Evolutionary conservation across 75 land plant species (phyloP).

Genomic region (Isoetes taiwanensis): DNA sequence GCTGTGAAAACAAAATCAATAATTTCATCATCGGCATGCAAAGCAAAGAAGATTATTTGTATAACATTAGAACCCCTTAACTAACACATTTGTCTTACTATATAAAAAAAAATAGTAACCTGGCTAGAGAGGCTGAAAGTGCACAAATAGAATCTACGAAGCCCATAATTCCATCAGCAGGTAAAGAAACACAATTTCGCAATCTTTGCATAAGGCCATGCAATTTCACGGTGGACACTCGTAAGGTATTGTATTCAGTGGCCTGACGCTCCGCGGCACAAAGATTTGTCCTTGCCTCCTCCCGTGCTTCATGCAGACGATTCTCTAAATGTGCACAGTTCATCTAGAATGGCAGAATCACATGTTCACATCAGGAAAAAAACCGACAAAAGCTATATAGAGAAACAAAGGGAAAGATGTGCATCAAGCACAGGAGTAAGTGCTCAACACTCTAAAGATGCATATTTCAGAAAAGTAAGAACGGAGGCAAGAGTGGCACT

Average conservation of each 20-base stretch:
- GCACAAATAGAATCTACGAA: conserved; percentile 69
- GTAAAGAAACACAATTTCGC: conserved; percentile 39
- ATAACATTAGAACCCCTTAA: too few relatives aligned
- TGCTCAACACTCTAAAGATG: background rate
- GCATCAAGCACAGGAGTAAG: background rate
- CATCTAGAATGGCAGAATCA: conserved; percentile 70
- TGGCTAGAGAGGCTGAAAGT: conserved; percentile 55
- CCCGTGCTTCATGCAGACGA: conserved; percentile 85
- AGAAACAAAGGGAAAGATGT: background rate
- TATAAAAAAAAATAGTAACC: too few relatives aligned
- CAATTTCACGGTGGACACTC: conserved; percentile 68
- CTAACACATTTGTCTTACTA: too few relatives aligned
- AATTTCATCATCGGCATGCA: background rate
- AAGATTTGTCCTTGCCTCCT: conserved; percentile 82
- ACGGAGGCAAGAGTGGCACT: background rate
- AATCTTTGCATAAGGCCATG: conserved; percentile 77
- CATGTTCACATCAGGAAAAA: too few relatives aligned
- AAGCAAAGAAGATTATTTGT: background rate
- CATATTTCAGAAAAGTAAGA: conserved; percentile 3
- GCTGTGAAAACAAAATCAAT: conserved; percentile 7
- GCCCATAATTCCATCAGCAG: conserved; percentile 32
- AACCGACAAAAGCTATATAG: too few relatives aligned
- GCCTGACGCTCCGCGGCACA: conserved; percentile 90
- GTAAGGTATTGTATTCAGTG: conserved; percentile 72
- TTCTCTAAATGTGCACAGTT: conserved; percentile 96